Conservation (phyloP, 2,329 filamentous ascomycete species). For the Akanthomyces muscarius region DNA sequence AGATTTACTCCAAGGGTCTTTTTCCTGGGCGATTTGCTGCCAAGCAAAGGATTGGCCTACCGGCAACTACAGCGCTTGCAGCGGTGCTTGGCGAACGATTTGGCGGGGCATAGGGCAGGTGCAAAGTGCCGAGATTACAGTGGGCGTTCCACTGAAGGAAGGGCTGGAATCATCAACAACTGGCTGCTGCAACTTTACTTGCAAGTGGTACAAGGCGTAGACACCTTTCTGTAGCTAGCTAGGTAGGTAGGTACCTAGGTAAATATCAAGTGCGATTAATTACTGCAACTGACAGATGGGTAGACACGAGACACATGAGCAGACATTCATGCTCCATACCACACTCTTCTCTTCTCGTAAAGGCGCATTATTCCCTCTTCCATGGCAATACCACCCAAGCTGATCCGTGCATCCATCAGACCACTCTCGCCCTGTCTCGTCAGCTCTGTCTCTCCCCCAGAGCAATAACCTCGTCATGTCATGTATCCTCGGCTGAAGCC, state of each 20-base stretch:
- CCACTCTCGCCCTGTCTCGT: not conserved
- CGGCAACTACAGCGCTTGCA: not conserved
- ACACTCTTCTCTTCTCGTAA: too few species aligned
- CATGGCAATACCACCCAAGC: too few species aligned
- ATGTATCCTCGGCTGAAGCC: too few species aligned
- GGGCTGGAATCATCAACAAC: too few species aligned
- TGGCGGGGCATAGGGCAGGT: not conserved
- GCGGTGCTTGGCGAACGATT: conserved; percentile 8
- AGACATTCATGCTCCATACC: not conserved
- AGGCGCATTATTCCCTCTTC: not conserved
- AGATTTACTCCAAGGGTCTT: not conserved
- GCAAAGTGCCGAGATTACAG: too few species aligned
- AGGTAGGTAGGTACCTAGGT: too few species aligned
- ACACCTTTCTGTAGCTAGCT: too few species aligned
- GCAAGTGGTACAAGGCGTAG: too few species aligned
- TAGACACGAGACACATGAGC: not conserved
- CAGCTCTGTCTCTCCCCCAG: not conserved
- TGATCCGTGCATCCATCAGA: not conserved
- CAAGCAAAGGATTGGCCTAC: not conserved
- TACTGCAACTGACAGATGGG: not conserved
- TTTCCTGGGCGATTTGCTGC: not conserved
- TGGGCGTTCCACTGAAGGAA: too few species aligned
- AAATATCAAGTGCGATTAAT: too few species aligned
- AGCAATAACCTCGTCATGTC: too few species aligned
- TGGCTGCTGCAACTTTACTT: too few species aligned